Base-by-base conservation (phyloP, 306 rosid genomes). In the Acacia acuminata region DNA sequence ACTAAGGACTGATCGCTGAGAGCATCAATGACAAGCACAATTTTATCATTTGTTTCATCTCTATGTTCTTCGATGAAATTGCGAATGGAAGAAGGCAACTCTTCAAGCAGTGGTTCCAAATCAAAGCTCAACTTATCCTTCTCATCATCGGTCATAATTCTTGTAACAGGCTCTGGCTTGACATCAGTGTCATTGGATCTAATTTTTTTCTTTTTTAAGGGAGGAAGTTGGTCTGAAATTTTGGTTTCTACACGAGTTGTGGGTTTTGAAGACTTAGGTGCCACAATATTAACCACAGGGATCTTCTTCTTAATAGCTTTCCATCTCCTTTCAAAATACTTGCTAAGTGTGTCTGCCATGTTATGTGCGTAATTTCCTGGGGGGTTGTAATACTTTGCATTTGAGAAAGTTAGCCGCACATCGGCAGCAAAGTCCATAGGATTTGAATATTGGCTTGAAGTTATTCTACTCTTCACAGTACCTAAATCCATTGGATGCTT, bases 311-410 rank as follows among this genome's bases (percentile, higher is more conserved):
- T 24, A 55, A 55, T 19, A 20, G 61, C 25, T 55, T 20, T 20
- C 65, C 65, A 58, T 22, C 65, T 58, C 6, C 1, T 58, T 58
- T 58, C 65, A 58, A 58, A 58, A 58, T 3, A 22, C 5, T 10
- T 58, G 30, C 65, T 3, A 58, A 58, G 13, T n/a, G 6, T 8
- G 22, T 3, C 22, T 58, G 65, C 65, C 32, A 60, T 3, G 34
- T 3, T 24, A 60, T 60, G 66, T 10, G 90, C 86, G 75, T 93
- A 92, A 79, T 93, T 88, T 40, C 89, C 92, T 0, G 93, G 90
- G 15, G 98, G 94, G 56, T 96, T 96, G 85, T 93, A 96, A 45
- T 91, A 88, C 93, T 89, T 78, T 4, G 99, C 99, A 79, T 96
- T 96, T 34, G 92, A 82, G 81, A 93, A 96, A 27, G 98, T 90